Base-by-base conservation (phyloP, 495 filamentous ascomycete genomes). In the Aspergillus conjunctus region DNA sequence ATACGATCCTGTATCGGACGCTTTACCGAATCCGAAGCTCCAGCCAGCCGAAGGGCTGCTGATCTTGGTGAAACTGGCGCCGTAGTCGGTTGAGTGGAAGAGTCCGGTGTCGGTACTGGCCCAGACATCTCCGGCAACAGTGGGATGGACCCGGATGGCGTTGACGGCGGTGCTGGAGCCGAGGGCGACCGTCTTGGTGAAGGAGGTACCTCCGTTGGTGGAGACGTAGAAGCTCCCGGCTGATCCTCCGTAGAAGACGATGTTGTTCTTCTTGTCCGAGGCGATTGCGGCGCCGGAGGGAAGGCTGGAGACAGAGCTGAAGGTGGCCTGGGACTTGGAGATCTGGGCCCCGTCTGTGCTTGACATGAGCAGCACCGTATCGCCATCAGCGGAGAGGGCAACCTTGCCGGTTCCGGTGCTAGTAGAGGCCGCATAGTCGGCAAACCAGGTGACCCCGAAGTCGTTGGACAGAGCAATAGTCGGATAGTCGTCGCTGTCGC, bases 231-330 rank as follows among this genome's bases (percentile, higher is more conserved):
- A 34, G 41, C 21, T 21, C 0, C 54, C 55, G 7, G 50, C 49
- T 1, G 55, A 49, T 7, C 48, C 61, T 15, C 50, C 61, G 51
- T 63, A 63, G 61, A 63, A 63, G 50, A 49, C 46, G 17, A 50
- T 49, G 44, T 63, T 63, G 54, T 63, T 48, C 39, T 51, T 17
- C 20, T 63, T 63, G 55, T 63, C 61, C 1, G 61, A 63, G 50
- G 61, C 61, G 41, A 63, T 63, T 7, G 46, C 55, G 4, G 61
- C 61, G 10, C 55, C 55, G 20, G 61, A 54, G 37, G 61, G 61
- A 8, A 63, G 61, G 20, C 48, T 54, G 22, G 61, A 55, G 41
- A 63, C 43, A 18, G 61, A 41, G 32, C 34, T 33, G 31, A 63
- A 51, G 14, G 55, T 55, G 18, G 15, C 17, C 26, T 58, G 54